Base-by-base conservation (phyloP, 2,329 filamentous ascomycete genomes). In the Aspergillus hiratsukae region DNA sequence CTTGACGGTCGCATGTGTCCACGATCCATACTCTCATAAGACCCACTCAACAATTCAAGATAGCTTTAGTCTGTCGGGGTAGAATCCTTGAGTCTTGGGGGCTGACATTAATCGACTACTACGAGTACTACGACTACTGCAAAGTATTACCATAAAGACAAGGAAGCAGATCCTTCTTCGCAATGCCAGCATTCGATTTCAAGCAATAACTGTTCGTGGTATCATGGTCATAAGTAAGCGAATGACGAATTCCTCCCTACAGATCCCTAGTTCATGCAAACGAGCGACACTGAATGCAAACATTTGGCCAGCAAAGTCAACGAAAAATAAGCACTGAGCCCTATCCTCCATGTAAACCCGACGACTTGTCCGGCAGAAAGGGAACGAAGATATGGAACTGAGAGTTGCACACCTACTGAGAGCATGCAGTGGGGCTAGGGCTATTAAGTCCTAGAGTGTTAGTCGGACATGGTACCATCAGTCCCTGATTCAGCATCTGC, bases 401-500 rank as follows among this genome's bases (percentile, higher is more conserved):
- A 46, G 21, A 46, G 10, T 46, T 23, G 23, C 14, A 46, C 14
- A 11, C 21, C 29, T 55, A 41, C 29, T 48, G 52, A 51, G 31
- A 23, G 23, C 23, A 23, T 23, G 23, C n/a, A 27, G 51, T 56
- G 45, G 41, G 14, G 48, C 35, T 51, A 48, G 50, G 25, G 50
- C 35, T 27, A 19, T 40, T 1, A 23, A n/a, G 31, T 5, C 63
- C 64, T 53, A 71, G 56, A 1, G 64, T 67, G 48, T 68, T 72
- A 2, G 62, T 67, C 23, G 68, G 65, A 54, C 66, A 71, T 3
- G 66, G 58, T 1, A 62, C 68, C 21, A 59, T 64, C 59, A 73
- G 56, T 4, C 71, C 70, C 45, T 69, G 57, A 3, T 61, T 49
- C 56, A 74, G 55, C 56, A 61, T 58, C 3, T 63, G 56, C 35